Conservation (phyloP, 1,284 basidiomycete genomes). For the Ustilago cynodontis region DNA sequence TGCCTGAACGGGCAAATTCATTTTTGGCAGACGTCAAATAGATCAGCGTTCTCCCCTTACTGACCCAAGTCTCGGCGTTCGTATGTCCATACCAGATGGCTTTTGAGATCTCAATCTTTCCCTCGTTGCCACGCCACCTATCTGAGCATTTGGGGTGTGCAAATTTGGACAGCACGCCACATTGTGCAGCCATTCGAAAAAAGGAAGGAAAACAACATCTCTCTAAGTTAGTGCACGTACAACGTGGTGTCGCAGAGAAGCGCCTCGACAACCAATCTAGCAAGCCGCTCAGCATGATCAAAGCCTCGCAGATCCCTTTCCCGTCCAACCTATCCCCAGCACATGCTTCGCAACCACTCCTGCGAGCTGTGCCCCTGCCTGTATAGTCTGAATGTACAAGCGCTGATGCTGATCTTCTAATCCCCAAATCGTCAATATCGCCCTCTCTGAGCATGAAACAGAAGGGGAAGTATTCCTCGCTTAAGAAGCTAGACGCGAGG, state of each 20-base stretch:
- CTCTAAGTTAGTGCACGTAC: background rate
- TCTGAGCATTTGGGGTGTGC: background rate
- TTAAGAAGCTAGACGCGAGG: background rate
- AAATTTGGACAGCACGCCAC: background rate
- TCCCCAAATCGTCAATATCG: background rate
- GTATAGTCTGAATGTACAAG: too few species aligned
- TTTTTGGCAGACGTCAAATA: background rate
- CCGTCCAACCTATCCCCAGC: too few species aligned
- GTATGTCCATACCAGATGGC: background rate
- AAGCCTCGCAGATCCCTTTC: too few species aligned
- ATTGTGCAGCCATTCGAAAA: background rate
- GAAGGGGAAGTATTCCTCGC: background rate
- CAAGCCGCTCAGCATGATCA: too few species aligned
- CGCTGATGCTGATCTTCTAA: background rate
- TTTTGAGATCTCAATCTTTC: background rate
- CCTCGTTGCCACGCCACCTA: background rate
- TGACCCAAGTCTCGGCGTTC: too few species aligned
- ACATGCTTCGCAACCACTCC: too few species aligned
- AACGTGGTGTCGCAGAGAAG: too few species aligned
- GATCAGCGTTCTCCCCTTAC: background rate
- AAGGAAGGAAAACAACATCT: too few species aligned
- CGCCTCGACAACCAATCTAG: too few species aligned
- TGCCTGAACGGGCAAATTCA: background rate
- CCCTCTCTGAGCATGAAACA: background rate
- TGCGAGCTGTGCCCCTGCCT: too few species aligned